Evolutionary conservation across 768 basidiomycete species (phyloP).

Genomic region (Mycena crocata): DNA sequence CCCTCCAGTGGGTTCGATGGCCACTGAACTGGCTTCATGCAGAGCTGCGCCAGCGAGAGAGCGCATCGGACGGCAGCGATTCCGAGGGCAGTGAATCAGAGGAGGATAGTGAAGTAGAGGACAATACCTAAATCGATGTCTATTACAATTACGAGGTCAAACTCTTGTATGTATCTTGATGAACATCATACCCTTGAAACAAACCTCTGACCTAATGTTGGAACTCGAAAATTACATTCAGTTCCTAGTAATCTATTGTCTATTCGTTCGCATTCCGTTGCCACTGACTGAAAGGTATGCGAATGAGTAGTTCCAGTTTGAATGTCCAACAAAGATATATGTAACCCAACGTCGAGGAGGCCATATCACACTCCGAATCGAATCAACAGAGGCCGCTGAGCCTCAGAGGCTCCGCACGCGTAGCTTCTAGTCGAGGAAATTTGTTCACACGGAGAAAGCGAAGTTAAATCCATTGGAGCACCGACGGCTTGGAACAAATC

Average conservation of each 20-base stretch:
- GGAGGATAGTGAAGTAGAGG: slow-evolving; percentile 12
- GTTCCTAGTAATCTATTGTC: slow-evolving; percentile 1
- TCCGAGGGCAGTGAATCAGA: slow-evolving; percentile 10
- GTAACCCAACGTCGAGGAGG: slow-evolving; percentile 11
- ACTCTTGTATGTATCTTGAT: neutral
- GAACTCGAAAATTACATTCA: slow-evolving; percentile 12
- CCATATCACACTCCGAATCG: slow-evolving; percentile 7
- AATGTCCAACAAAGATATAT: slow-evolving; percentile 12
- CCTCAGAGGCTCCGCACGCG: slow-evolving; percentile 5
- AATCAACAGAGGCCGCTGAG: slow-evolving; percentile 2
- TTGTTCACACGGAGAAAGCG: slow-evolving; percentile 6
- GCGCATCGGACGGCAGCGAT: slow-evolving; percentile 9
- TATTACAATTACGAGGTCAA: slow-evolving; percentile 11
- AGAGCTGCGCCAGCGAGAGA: slow-evolving; percentile 11
- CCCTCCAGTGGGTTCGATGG: slow-evolving; percentile 9
- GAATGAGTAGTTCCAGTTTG: slow-evolving; percentile 3
- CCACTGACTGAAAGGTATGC: slow-evolving; percentile 6
- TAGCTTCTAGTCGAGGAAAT: neutral
- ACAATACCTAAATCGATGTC: slow-evolving; percentile 6
- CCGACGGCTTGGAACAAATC: slow-evolving; percentile 11
- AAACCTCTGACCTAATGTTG: slow-evolving; percentile 6
- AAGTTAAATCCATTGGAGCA: slow-evolving; percentile 15
- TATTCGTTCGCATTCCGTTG: slow-evolving; percentile 11
- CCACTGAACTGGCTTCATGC: slow-evolving; percentile 18
- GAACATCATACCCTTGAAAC: slow-evolving; percentile 10